Evolutionary conservation across 2,329 filamentous ascomycete species (phyloP).

Genomic region (Aspergillus sp.): DNA sequence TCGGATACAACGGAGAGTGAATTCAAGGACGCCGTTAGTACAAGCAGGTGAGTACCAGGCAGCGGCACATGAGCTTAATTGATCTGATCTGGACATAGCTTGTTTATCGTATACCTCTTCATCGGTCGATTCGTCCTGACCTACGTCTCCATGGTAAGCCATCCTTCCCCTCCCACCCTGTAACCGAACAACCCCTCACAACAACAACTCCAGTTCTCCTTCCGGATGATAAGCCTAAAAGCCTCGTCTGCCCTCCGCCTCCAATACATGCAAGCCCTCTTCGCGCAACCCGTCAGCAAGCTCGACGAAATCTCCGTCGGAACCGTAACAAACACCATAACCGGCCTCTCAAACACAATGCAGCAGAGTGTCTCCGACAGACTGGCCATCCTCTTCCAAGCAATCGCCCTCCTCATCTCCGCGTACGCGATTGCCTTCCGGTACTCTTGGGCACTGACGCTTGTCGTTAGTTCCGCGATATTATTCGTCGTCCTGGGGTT

Average conservation of each 20-base stretch:
- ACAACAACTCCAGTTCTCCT: constrained; percentile 28
- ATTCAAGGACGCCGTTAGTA: constrained; percentile 57
- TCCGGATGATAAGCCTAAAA: constrained; percentile 53
- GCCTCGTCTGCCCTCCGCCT: constrained; percentile 56
- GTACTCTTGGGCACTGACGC: constrained; percentile 56
- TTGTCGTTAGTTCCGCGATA: constrained; percentile 54
- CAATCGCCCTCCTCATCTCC: constrained; percentile 46
- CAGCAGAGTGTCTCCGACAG: constrained; percentile 62
- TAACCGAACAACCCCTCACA: too few relatives aligned
- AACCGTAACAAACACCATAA: constrained; percentile 57
- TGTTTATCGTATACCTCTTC: constrained; percentile 64
- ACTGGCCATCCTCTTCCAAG: constrained; percentile 50
- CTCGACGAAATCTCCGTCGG: constrained; percentile 57
- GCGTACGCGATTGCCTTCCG: constrained; percentile 57
- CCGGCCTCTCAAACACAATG: constrained; percentile 56
- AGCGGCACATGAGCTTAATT: too few relatives aligned
- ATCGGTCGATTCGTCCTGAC: constrained; percentile 60
- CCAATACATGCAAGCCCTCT: constrained; percentile 54
- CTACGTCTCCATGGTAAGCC: constrained; percentile 59
- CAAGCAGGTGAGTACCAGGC: constrained; percentile 43
- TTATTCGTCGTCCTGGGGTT: constrained; percentile 39
- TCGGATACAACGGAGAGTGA: constrained; percentile 48
- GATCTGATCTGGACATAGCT: constrained; percentile 34
- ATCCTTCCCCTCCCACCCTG: constrained; percentile 15
- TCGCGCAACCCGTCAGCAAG: constrained; percentile 53